phyloP scores from a whole-genome alignment of 129 eudicot species.

The Artemisia tridentata region DNA sequence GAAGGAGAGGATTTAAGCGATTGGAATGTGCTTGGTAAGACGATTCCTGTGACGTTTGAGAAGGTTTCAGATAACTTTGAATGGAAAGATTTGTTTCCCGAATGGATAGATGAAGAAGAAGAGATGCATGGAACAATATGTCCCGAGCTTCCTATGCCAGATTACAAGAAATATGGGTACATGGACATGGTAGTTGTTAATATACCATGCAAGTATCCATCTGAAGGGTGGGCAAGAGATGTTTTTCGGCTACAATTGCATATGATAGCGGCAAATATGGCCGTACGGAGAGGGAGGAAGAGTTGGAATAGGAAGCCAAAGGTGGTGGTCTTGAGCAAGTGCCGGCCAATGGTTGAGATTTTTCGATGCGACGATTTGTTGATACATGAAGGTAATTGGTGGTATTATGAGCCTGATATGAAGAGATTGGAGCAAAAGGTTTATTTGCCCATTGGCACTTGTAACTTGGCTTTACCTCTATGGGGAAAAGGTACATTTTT shows the following conservation, averaged over 20 bases:
- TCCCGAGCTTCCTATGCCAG: slow-evolving; percentile 86
- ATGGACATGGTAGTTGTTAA: slow-evolving; percentile 79
- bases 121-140: slow-evolving; percentile 67
- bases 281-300: slow-evolving; percentile 57
- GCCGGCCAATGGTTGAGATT: slow-evolving; percentile 86
- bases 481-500: slow-evolving; percentile 78
- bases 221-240: slow-evolving; percentile 74
- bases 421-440: slow-evolving; percentile 60
- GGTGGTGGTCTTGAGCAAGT: slow-evolving; percentile 71
- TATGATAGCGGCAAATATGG: slow-evolving; percentile 65
- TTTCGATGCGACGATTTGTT: slow-evolving; percentile 75
- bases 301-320: slow-evolving; percentile 52
- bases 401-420: slow-evolving; percentile 61
- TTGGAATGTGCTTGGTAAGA: slow-evolving; percentile 56
- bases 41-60: slow-evolving; percentile 39
- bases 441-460: slow-evolving; percentile 75
- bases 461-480: slow-evolving; percentile 76
- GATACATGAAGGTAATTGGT: slow-evolving; percentile 74
- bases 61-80: slow-evolving; percentile 55
- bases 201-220: slow-evolving; percentile 59
- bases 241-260: slow-evolving; percentile 78
- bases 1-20: slow-evolving; percentile 69
- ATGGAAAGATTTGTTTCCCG: slow-evolving; percentile 85
- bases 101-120: slow-evolving; percentile 96
- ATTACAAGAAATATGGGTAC: slow-evolving; percentile 37